A percentile compares a stretch with the other conserved stretches of the same genome.
phyloP scores from a whole-genome alignment of 1,284 basidiomycete genomes.

The Ceratobasidium sp. region DNA sequence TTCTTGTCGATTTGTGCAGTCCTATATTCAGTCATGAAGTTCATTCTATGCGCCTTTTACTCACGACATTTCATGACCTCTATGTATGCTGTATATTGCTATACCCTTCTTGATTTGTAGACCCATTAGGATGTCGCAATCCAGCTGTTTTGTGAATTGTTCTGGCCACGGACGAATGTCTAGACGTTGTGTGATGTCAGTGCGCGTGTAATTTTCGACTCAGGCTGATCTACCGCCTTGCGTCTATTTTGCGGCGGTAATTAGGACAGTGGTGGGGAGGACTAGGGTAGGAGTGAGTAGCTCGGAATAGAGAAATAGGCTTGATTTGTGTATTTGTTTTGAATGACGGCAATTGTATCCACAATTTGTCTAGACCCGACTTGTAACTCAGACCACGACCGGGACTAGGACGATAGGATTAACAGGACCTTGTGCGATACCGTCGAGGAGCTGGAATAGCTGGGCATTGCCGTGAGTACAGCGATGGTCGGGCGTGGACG shows the following conservation, averaged over 20 bases:
- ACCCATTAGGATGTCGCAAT: background rate
- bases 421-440: background rate
- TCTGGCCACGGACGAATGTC: background rate
- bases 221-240: background rate
- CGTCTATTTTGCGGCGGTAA: background rate
- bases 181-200: conserved; percentile 14
- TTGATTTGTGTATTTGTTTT: conserved; percentile 36
- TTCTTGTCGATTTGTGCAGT: conserved; percentile 38
- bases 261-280: conserved; percentile 5
- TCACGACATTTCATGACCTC: conserved; percentile 37
- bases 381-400: conserved; percentile 22
- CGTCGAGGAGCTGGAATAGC: conserved; percentile 4
- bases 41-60: conserved; percentile 27
- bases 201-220: background rate
- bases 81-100: conserved; percentile 29
- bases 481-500: conserved; percentile 12
- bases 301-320: background rate
- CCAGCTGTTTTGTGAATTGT: background rate
- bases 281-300: background rate
- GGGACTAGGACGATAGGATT: conserved; percentile 1
- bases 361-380: conserved; percentile 19
- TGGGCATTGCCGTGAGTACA: conserved; percentile 37
- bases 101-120: conserved; percentile 35
- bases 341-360: conserved; percentile 28
- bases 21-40: conserved; percentile 28